Base-by-base conservation (phyloP, 495 filamentous ascomycete species). In the Viridothelium virens region DNA sequence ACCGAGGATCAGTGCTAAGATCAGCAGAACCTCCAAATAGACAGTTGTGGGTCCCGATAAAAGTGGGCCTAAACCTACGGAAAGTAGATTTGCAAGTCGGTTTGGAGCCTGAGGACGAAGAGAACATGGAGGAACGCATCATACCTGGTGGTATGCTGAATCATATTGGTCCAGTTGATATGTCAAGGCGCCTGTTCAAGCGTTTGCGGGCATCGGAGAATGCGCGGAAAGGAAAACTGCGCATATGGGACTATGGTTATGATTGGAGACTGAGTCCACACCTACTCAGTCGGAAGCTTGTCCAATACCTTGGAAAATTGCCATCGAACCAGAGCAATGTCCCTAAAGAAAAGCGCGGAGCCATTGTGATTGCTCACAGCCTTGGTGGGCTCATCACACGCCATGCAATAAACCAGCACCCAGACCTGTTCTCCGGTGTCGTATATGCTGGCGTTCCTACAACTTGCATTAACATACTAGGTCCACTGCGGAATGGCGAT, bases 21-120 rank as follows among this genome's bases (percentile, higher is more conserved):
- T 95, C 93, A n/a, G 87, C 91, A 2, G 86, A 87, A 61, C 84
- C 90, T 0, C 90, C 90, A 0, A 83, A 91, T 66, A 86, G 91
- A 31, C 90, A 92, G 70, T 76, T 96, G 2, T 98, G 93, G 93
- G 87, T 95, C 34, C 93, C 93, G 0, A 87, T 98, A 73, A 97
- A 96, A 75, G 89, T 96, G 31, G 92, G 93, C 6, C 75, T 98
- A 56, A 96, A 96, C 66, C 84, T 98, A 38, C 87, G 92, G 53
- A 95, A 93, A 75, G 92, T 94, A 0, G 89, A 97, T 74, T 80
- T 97, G 6, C 92, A 96, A 73, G 87, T 97, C 56, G 93, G 92
- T 1, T 72, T 97, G 34, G 81, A 88, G 7, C 85, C 84, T 10
- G 90, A 92, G 70, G 93, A 96, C 68, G 93, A 97, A 70, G 90